Percentiles rank a stretch among this genome's conserved stretches.
phyloP scores from a whole-genome alignment of 2,329 filamentous ascomycete genomes.

The Colletotrichum shisoi region DNA sequence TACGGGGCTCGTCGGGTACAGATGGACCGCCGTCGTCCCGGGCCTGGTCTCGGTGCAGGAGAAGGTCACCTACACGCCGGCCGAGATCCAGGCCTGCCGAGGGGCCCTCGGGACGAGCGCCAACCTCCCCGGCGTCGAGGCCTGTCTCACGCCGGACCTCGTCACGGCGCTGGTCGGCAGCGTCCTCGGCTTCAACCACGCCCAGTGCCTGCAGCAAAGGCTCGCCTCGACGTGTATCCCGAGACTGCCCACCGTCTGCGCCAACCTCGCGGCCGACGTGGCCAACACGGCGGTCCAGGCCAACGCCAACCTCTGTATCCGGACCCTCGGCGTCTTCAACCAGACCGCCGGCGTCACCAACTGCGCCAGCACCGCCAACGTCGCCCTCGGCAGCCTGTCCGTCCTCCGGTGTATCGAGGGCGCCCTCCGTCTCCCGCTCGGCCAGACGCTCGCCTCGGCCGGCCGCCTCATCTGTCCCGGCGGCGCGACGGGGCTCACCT shows the following conservation, averaged over 20 bases:
- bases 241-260: neutral
- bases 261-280: neutral
- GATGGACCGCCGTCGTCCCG: no score
- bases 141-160: neutral
- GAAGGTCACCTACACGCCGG: neutral
- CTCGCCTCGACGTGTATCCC: neutral
- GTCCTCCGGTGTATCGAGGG: slow-evolving; percentile 20
- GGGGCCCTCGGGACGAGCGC: neutral
- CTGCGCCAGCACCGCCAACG: no score
- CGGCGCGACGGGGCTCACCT: neutral
- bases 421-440: neutral
- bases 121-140: neutral
- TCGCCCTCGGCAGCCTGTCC: neutral
- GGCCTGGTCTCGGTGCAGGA: no score
- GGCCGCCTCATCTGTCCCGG: neutral
- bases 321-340: slow-evolving; percentile 1
- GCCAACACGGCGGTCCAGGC: neutral
- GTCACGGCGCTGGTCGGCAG: neutral
- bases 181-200: neutral
- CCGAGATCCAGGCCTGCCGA: neutral
- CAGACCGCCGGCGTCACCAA: neutral
- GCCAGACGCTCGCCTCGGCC: neutral
- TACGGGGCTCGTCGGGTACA: neutral
- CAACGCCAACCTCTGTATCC: neutral
- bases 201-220: neutral